phyloP scores from a whole-genome alignment of 164 flowering plant species.

The Kingdonia uniflora region DNA sequence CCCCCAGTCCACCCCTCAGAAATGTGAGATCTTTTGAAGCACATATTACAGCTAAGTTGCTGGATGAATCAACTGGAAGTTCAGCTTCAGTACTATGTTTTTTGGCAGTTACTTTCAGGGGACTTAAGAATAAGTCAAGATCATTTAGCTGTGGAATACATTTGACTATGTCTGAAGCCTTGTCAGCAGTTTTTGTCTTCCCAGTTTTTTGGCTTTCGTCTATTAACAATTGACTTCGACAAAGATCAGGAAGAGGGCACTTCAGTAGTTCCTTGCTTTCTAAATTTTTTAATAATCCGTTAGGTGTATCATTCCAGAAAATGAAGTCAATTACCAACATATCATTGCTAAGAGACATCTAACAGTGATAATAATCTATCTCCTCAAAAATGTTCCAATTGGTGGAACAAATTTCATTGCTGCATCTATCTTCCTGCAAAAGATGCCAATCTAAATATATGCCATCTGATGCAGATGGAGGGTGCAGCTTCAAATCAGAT shows the following conservation, averaged over 20 bases:
- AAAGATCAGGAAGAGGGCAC: slow-evolving; percentile 12
- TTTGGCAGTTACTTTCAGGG: slow-evolving; percentile 24
- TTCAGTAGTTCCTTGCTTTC: slow-evolving; percentile 24
- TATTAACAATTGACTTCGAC: slow-evolving; percentile 14
- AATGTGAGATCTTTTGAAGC: slow-evolving; percentile 12
- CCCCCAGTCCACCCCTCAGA: slow-evolving; percentile 20
- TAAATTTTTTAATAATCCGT: slow-evolving; percentile 12
- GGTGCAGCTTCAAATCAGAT: slow-evolving; percentile 28
- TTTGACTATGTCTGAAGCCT: slow-evolving; percentile 25
- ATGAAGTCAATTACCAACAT: slow-evolving; percentile 27
- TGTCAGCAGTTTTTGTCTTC: slow-evolving; percentile 23
- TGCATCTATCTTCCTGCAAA: slow-evolving; percentile 44
- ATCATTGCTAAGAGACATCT: slow-evolving; percentile 15
- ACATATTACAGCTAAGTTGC: slow-evolving; percentile 9
- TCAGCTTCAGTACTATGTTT: slow-evolving; percentile 15
- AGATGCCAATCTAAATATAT: slow-evolving; percentile 89
- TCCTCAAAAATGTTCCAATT: slow-evolving; percentile 26
- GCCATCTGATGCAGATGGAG: slow-evolving; percentile 61
- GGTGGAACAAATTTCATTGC: slow-evolving; percentile 14
- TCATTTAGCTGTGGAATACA: slow-evolving; percentile 48
- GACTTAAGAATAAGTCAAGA: slow-evolving; percentile 63
- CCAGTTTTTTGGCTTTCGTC: slow-evolving; percentile 19
- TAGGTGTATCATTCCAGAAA: slow-evolving; percentile 24
- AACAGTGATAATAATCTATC: slow-evolving; percentile 20
- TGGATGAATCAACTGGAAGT: slow-evolving; percentile 16